These are phyloP conservation scores for Aureobasidium vineae DNA, from an alignment of 2,329 filamentous ascomycete genomes.

Conservation along the genomic window DNA sequence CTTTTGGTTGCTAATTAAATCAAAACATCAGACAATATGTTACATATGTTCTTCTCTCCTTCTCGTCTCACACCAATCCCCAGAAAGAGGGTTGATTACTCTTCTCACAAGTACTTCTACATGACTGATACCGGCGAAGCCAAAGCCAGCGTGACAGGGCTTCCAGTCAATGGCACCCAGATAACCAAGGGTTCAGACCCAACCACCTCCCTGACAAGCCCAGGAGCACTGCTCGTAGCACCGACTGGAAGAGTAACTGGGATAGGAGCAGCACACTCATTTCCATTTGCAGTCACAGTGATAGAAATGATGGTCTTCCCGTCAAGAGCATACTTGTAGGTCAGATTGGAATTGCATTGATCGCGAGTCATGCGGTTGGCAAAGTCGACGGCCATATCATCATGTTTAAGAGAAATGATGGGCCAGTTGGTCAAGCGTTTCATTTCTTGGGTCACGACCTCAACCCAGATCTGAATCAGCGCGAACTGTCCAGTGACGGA, in stretches of 20 bases:
- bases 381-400: conserved; percentile 55
- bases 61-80: background rate
- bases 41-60: background rate
- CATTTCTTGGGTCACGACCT: conserved; percentile 55
- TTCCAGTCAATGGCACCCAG: conserved; percentile 43
- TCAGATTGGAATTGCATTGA: conserved; percentile 51
- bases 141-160: conserved; percentile 39
- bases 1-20: background rate
- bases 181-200: conserved; percentile 48
- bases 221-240: conserved; percentile 43
- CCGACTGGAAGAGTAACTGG: conserved; percentile 56
- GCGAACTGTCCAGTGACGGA: conserved; percentile 49
- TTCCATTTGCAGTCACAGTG: conserved; percentile 51
- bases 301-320: conserved; percentile 51
- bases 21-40: background rate
- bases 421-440: conserved; percentile 55
- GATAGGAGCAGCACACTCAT: conserved; percentile 53
- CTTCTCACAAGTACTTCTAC: background rate
- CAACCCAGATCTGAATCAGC: conserved; percentile 58
- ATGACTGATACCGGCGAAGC: conserved; percentile 28
- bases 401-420: conserved; percentile 56
- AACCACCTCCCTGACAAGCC: conserved; percentile 49
- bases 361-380: conserved; percentile 54
- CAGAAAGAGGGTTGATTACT: no score
- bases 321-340: conserved; percentile 46